Conservation (phyloP, 768 basidiomycete species). For the Phylloporus rhodoxanthus region DNA sequence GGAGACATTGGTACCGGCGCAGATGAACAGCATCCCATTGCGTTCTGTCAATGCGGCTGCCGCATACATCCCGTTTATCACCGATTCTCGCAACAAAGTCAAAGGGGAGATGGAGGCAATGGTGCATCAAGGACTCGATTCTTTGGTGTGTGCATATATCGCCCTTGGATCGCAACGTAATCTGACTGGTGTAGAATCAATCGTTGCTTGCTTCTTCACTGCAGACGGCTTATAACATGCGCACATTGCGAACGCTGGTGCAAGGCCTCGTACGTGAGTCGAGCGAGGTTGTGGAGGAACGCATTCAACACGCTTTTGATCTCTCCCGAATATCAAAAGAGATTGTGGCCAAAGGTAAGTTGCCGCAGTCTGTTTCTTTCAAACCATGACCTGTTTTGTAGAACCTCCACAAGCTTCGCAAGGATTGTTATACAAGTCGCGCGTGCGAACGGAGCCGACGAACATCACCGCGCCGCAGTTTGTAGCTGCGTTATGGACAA, state of each 20-base stretch:
- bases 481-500: conserved; percentile 46
- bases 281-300: conserved; percentile 74
- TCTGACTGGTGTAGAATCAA: conserved; percentile 58
- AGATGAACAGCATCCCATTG: conserved; percentile 45
- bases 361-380: background rate
- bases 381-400: background rate
- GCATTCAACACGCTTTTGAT: conserved; percentile 83
- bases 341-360: conserved; percentile 66
- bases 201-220: conserved; percentile 86
- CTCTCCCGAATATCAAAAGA: conserved; percentile 82
- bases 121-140: conserved; percentile 73
- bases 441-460: conserved; percentile 87
- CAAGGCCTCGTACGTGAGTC: conserved; percentile 73
- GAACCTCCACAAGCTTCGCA: conserved; percentile 26
- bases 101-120: conserved; percentile 87
- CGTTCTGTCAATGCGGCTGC: conserved; percentile 70
- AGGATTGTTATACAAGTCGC: conserved; percentile 68
- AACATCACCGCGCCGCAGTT: conserved; percentile 84
- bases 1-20: conserved; percentile 12
- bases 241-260: conserved; percentile 77
- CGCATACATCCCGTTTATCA: conserved; percentile 64
- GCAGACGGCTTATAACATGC: conserved; percentile 92
- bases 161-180: background rate
- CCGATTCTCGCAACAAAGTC: conserved; percentile 63
- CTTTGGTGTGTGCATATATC: conserved; percentile 49